Conservation (phyloP, 2,329 filamentous ascomycete genomes). For the Fusarium longipes region DNA sequence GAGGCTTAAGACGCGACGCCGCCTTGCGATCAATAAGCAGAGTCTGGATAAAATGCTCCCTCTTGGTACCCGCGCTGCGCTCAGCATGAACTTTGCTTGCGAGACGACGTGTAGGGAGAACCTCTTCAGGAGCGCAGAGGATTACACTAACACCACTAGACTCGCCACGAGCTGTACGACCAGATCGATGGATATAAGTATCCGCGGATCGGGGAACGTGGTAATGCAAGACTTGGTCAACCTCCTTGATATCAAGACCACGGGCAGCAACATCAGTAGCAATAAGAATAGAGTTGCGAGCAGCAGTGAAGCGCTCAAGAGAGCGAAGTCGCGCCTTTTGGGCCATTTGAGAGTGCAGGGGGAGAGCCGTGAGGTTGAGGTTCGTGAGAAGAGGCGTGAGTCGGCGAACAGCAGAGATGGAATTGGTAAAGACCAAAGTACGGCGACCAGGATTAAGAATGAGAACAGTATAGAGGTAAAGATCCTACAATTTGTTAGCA, state of each 20-base stretch:
- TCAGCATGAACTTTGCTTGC: constrained; percentile 87
- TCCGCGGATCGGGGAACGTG: constrained; percentile 93
- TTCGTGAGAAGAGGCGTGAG: constrained; percentile 86
- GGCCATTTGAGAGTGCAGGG: constrained; percentile 92
- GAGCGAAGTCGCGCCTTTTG: constrained; percentile 96
- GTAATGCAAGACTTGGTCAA: constrained; percentile 93
- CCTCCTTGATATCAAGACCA: constrained; percentile 90
- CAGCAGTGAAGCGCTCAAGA: constrained; percentile 85
- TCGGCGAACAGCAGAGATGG: constrained; percentile 90
- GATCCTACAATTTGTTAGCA: constrained; percentile 66
- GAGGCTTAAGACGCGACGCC: constrained; percentile 78
- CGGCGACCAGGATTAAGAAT: constrained; percentile 84
- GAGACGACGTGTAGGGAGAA: constrained; percentile 82
- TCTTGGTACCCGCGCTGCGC: constrained; percentile 58
- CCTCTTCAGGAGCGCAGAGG: constrained; percentile 91
- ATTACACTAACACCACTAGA: constrained; percentile 84
- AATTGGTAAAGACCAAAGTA: constrained; percentile 94
- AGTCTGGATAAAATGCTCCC: constrained; percentile 78
- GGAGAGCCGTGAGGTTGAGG: constrained; percentile 78
- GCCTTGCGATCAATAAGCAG: constrained; percentile 86
- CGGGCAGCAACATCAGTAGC: constrained; percentile 94
- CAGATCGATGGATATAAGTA: constrained; percentile 94
- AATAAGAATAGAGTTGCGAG: constrained; percentile 77
- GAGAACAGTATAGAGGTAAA: constrained; percentile 90
- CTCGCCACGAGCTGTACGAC: constrained; percentile 88